phyloP scores from a whole-genome alignment of 1,139 yeast species.

The Pichia sp. region DNA sequence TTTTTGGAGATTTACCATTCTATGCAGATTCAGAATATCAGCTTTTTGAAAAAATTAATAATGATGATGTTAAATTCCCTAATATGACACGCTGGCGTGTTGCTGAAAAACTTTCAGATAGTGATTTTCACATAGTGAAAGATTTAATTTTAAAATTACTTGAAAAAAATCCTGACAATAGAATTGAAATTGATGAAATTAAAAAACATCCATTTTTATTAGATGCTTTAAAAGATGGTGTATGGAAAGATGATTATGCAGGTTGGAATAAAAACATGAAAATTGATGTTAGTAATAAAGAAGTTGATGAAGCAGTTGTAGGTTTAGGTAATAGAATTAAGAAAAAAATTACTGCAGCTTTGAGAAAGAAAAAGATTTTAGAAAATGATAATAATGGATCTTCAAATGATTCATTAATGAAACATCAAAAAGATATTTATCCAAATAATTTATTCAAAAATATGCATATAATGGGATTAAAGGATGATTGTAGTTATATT shows the following conservation, averaged over 20 bases:
- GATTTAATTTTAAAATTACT: constrained; percentile 61
- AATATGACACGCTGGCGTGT: constrained; percentile 36
- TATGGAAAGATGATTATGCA: constrained; percentile 23
- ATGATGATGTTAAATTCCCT: constrained; percentile 59
- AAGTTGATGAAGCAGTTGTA: constrained; percentile 68
- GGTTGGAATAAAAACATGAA: constrained; percentile 30
- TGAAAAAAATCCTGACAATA: constrained; percentile 60
- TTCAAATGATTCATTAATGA: neutral
- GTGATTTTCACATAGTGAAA: constrained; percentile 55
- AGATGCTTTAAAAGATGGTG: constrained; percentile 44
- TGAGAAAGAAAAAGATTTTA: constrained; percentile 27
- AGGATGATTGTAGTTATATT: constrained; percentile 21
- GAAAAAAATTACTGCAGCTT: constrained; percentile 53
- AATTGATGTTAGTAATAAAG: constrained; percentile 61
- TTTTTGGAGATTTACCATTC: constrained; percentile 87
- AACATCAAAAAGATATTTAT: neutral
- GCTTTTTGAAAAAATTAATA: constrained; percentile 75
- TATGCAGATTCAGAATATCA: constrained; percentile 85
- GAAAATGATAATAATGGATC: neutral
- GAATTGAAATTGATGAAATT: constrained; percentile 68
- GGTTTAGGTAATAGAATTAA: constrained; percentile 69
- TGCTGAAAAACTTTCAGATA: constrained; percentile 29
- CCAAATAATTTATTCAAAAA: neutral
- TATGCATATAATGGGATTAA: constrained; percentile 7
- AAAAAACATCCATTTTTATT: constrained; percentile 75